phyloP scores from a whole-genome alignment of 768 basidiomycete genomes.

The Termitomyces sp. region DNA sequence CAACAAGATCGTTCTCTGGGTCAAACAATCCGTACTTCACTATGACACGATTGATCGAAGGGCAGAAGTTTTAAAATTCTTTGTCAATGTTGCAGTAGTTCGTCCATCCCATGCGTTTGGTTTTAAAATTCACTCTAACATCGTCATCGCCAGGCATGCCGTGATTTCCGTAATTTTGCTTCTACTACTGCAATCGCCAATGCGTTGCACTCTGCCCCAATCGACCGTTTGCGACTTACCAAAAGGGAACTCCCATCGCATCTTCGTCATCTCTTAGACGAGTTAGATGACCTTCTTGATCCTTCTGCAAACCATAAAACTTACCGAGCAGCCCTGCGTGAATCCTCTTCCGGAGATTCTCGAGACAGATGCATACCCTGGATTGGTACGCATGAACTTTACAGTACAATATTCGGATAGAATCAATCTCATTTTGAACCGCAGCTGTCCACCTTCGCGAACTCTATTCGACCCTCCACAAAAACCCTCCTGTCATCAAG shows the following conservation, averaged over 20 bases:
- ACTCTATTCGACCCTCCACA: slow-evolving; percentile 19
- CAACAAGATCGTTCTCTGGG: slow-evolving; percentile 37
- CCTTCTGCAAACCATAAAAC: not conserved
- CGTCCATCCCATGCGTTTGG: not conserved
- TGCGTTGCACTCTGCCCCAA: slow-evolving; percentile 37
- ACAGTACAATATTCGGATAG: not conserved
- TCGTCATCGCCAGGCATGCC: slow-evolving; percentile 20
- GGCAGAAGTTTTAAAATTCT: slow-evolving; percentile 31
- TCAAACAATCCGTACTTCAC: slow-evolving; percentile 37
- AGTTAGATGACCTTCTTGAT: not conserved
- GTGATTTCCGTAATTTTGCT: slow-evolving; percentile 38
- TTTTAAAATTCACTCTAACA: not conserved
- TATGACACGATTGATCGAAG: slow-evolving; percentile 33
- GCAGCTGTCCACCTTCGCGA: not conserved
- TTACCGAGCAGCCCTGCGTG: not conserved
- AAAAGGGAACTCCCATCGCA: slow-evolving; percentile 19
- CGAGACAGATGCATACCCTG: not conserved
- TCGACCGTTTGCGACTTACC: slow-evolving; percentile 33
- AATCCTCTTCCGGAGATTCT: not conserved
- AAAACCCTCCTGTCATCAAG: slow-evolving; percentile 24
- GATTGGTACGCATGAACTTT: not conserved
- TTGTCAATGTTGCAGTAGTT: not conserved
- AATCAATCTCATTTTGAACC: not conserved
- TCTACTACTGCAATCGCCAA: slow-evolving; percentile 39
- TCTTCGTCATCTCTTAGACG: not conserved